Base-by-base conservation (phyloP, 306 rosid genomes). In the Cucurbita maxima region DNA sequence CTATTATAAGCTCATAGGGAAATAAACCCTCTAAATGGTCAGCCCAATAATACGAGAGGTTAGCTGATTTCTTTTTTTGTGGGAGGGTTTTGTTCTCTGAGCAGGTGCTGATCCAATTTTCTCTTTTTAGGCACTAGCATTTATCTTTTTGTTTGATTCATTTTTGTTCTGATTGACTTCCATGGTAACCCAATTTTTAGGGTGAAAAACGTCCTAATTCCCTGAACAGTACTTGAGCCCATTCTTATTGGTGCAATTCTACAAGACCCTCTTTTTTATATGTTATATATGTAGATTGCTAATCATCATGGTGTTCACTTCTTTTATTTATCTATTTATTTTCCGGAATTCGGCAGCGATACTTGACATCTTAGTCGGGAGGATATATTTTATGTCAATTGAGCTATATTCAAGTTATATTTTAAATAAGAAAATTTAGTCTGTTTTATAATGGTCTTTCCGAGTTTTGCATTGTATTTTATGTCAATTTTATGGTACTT, bases 1-100 rank as follows among this genome's bases (percentile, higher is more conserved):
- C 37, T 93, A 90, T 81, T 87, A 81, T 68, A 93, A 89, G 88
- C 84, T 93, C 74, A 16, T 87, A 11, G 98, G 98, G 79, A 88
- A 86, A 76, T 87, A 64, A 75, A 37, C 30, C 58, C 53, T 43
- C 50, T 7, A 18, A 34, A 34, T 53, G 75, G 36, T 8, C 52
- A 52, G 30, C 37, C 10, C 25, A 25, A 25, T 43, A 19, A 71
- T 16, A 34, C 48, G 62, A 71, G 43, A 51, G 44, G 16, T 50
- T 50, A 52, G 75, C 36, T 50, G 59, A 34, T 30, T 30, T 25
- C 25, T 25, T 38, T 71, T 71, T 16, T 62, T 62, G 22, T 37
- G 11, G 13, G 70, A 16, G 6, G 16, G 9, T 61, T 12, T 61
- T 61, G 68, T 50, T 38, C 25, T 61, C 7, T 62, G 51, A 20